Conservation (phyloP, 176 grass and related monocot species). For the Cenchrus fungigraminus region DNA sequence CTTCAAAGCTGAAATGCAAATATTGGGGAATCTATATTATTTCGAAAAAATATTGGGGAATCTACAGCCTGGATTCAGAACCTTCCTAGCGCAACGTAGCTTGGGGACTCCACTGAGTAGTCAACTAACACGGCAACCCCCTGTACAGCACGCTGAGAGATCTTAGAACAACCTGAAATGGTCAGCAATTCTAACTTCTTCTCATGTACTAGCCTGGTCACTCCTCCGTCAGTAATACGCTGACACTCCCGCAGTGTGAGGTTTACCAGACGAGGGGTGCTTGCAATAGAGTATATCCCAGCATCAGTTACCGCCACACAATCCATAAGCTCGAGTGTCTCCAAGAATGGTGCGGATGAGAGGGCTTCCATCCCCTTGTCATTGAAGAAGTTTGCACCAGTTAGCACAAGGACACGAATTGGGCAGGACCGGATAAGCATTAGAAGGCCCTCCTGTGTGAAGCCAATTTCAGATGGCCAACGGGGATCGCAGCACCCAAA, state of each 20-base stretch:
- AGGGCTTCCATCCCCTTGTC: slow-evolving; percentile 49
- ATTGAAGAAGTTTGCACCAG: slow-evolving; percentile 45
- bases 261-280: slow-evolving; percentile 27
- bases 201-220: slow-evolving; percentile 28
- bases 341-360: slow-evolving; percentile 33
- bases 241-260: slow-evolving; percentile 50
- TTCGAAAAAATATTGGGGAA: no score
- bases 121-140: slow-evolving; percentile 39
- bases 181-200: not conserved
- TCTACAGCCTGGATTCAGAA: no score
- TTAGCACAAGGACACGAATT: slow-evolving; percentile 47
- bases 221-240: slow-evolving; percentile 43
- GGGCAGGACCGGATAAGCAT: slow-evolving; percentile 52
- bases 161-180: slow-evolving; percentile 40
- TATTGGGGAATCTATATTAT: no score
- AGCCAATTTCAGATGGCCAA: slow-evolving; percentile 22
- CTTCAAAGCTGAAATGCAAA: no score
- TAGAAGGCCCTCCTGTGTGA: slow-evolving; percentile 52
- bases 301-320: slow-evolving; percentile 43
- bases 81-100: no score
- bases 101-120: slow-evolving; percentile 20
- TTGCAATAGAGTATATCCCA: slow-evolving; percentile 30
- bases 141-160: slow-evolving; percentile 52
- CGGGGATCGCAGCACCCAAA: not conserved
- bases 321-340: slow-evolving; percentile 52